These are phyloP conservation scores for Paramecium caudatum DNA, from an alignment of 73 alveolate genomes.

Conservation along the genomic window DNA sequence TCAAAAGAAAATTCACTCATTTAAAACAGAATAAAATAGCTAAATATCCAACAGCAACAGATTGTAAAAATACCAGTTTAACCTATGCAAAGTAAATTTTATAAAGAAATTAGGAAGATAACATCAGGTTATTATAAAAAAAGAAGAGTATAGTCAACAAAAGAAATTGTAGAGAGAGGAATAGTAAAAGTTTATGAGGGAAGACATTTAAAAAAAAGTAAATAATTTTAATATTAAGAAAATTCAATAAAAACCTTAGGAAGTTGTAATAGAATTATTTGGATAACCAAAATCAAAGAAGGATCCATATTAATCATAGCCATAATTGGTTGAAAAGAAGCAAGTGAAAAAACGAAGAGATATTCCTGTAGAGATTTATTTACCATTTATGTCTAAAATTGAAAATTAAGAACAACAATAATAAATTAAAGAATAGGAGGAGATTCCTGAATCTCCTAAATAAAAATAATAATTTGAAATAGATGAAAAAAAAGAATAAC, in stretches of 20 bases:
- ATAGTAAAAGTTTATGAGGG: not conserved
- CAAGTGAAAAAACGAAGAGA: not conserved
- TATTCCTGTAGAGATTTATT: not conserved
- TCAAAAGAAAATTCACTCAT: not conserved
- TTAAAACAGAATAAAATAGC: not conserved
- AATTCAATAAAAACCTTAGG: not conserved
- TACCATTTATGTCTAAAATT: not conserved
- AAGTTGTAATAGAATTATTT: not conserved
- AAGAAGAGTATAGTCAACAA: not conserved
- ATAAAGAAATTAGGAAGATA: not conserved
- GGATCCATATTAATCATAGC: not conserved
- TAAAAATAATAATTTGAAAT: not conserved
- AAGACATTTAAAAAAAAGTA: conserved; percentile 13
- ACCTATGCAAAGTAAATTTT: not conserved
- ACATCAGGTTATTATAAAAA: conserved; percentile 8
- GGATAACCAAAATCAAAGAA: conserved; percentile 21
- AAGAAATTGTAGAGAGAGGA: not conserved
- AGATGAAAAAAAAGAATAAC: too few species aligned
- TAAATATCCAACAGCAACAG: not conserved
- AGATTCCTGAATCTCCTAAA: not conserved
- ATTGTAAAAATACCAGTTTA: not conserved
- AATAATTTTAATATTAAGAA: not conserved
- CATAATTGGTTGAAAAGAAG: not conserved
- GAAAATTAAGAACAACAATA: not conserved
- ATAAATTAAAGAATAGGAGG: not conserved